Conservation (phyloP, 768 basidiomycete species). For the Tremella mesenterica region DNA sequence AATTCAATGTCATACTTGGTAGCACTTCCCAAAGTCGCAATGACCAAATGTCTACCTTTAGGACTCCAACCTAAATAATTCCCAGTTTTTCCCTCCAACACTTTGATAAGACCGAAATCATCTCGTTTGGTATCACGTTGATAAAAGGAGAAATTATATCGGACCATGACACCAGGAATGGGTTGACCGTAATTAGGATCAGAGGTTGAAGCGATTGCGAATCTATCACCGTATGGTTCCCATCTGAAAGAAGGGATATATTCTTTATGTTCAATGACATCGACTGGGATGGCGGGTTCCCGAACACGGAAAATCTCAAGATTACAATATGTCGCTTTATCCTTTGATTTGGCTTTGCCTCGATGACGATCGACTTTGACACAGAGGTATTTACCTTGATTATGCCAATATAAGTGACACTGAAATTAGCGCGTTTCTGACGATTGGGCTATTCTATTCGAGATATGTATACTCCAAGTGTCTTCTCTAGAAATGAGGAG, state of each 20-base stretch:
- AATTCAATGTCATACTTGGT: constrained; percentile 96
- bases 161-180: constrained; percentile 83
- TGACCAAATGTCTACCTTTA: constrained; percentile 85
- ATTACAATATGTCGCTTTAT: constrained; percentile 92
- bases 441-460: too few species aligned
- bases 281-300: constrained; percentile 95
- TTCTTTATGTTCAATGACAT: constrained; percentile 90
- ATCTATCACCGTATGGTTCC: constrained; percentile 96
- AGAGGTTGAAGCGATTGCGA: constrained; percentile 85
- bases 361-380: constrained; percentile 98
- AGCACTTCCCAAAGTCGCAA: constrained; percentile 90
- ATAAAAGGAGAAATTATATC: constrained; percentile 94
- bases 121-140: constrained; percentile 84
- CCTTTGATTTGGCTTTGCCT: constrained; percentile 63
- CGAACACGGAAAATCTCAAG: constrained; percentile 94
- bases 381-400: constrained; percentile 94
- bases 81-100: constrained; percentile 69
- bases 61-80: constrained; percentile 97
- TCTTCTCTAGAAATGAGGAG: too few species aligned
- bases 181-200: constrained; percentile 89
- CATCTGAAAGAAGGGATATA: constrained; percentile 60
- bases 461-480: too few species aligned
- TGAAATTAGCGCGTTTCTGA: too few species aligned
- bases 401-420: constrained; percentile 99
- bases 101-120: constrained; percentile 81